phyloP scores from a whole-genome alignment of 2,329 filamentous ascomycete genomes.

The Lachnellula hyalina region DNA sequence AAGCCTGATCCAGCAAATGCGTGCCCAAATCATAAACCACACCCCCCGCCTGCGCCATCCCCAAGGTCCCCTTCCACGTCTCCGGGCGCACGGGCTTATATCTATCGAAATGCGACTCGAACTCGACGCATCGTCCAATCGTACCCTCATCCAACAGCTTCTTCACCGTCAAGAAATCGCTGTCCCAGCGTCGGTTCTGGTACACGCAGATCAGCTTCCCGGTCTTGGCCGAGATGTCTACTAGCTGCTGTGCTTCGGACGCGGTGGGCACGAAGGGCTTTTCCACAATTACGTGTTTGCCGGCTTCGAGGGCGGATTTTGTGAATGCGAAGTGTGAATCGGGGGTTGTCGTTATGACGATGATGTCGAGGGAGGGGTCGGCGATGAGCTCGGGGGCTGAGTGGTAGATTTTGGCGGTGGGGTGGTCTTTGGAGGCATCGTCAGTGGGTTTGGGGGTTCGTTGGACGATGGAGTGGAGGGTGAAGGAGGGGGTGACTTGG shows the following conservation, averaged over 20 bases:
- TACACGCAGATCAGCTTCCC: conserved; percentile 41
- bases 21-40: conserved; percentile 70
- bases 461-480: conserved; percentile 71
- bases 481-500: conserved; percentile 55
- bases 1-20: conserved; percentile 71
- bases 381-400: conserved; percentile 57
- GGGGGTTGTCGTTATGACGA: conserved; percentile 67
- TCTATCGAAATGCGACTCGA: conserved; percentile 76
- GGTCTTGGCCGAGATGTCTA: conserved; percentile 33
- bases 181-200: conserved; percentile 61
- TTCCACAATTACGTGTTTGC: conserved; percentile 76
- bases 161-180: conserved; percentile 67
- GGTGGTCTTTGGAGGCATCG: conserved; percentile 65
- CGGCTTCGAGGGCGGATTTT: conserved; percentile 58
- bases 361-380: conserved; percentile 61
- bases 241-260: conserved; percentile 60
- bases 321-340: conserved; percentile 64
- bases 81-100: conserved; percentile 55
- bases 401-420: conserved; percentile 58
- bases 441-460: conserved; percentile 58
- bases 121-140: conserved; percentile 70
- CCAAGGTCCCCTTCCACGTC: conserved; percentile 62
- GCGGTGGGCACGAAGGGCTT: conserved; percentile 76
- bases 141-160: conserved; percentile 53
- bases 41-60: conserved; percentile 57